Evolutionary conservation across 75 land plant genomes (phyloP).

Genomic region (Cupressus sempervirens): DNA sequence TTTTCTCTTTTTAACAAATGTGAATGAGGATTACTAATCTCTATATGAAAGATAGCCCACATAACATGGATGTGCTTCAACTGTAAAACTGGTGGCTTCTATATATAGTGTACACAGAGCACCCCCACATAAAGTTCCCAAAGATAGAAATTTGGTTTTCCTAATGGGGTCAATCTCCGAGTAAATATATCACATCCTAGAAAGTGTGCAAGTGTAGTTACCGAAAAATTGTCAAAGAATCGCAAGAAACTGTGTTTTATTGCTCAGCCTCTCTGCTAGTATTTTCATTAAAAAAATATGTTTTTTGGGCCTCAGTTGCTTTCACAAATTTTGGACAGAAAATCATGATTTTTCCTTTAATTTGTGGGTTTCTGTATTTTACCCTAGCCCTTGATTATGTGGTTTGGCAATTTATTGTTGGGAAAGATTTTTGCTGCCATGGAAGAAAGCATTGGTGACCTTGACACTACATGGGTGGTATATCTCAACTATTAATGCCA

Average conservation of each 20-base stretch:
- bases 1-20: neutral
- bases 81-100: neutral
- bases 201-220: neutral
- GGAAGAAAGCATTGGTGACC: neutral
- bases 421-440: no score
- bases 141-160: neutral
- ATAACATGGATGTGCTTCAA: neutral
- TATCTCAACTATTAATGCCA: neutral
- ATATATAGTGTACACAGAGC: neutral
- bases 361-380: no score
- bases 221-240: no score
- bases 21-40: neutral
- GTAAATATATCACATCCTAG: neutral
- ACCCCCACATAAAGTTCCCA: no score
- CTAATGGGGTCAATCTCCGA: neutral
- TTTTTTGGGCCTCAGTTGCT: no score
- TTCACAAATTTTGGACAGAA: no score
- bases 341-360: no score
- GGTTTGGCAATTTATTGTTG: no score
- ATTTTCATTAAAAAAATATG: no score
- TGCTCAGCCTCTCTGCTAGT: no score
- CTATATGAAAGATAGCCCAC: neutral
- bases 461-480: neutral
- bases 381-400: no score
- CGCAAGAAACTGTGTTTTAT: no score